Conservation (phyloP, 148 eudicot species). For the Rhododendron henanense region DNA sequence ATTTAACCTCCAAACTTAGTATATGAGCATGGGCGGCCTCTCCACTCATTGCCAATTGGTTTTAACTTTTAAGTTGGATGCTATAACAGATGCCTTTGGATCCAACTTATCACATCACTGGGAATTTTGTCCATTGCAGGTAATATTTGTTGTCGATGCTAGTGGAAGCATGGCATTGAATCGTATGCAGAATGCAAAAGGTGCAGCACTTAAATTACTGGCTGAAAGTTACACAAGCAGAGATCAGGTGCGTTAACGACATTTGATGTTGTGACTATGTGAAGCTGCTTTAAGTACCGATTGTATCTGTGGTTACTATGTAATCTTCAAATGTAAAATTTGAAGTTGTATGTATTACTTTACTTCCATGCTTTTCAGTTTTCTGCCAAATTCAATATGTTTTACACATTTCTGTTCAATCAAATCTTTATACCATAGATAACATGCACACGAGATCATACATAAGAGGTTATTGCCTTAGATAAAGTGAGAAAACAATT, state of each 20-base stretch:
- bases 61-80: background rate
- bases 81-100: background rate
- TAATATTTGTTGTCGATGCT: slow-evolving; percentile 97
- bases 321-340: background rate
- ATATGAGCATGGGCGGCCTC: background rate
- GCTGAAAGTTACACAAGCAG: slow-evolving; percentile 98
- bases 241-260: slow-evolving; percentile 68
- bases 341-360: background rate
- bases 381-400: background rate
- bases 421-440: background rate
- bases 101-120: background rate
- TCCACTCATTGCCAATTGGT: background rate
- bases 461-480: background rate
- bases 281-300: background rate
- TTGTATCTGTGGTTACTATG: background rate
- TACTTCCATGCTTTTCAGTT: background rate
- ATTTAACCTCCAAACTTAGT: background rate
- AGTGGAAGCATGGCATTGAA: slow-evolving; percentile 99
- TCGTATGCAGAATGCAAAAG: slow-evolving; percentile 99
- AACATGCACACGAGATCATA: background rate
- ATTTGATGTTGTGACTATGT: background rate
- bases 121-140: slow-evolving; percentile 36
- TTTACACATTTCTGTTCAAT: background rate
- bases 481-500: background rate
- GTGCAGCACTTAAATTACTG: slow-evolving; percentile 91